phyloP scores from a whole-genome alignment of 1,139 yeast genomes.

The Chernovozyma sophiae-reginae region DNA sequence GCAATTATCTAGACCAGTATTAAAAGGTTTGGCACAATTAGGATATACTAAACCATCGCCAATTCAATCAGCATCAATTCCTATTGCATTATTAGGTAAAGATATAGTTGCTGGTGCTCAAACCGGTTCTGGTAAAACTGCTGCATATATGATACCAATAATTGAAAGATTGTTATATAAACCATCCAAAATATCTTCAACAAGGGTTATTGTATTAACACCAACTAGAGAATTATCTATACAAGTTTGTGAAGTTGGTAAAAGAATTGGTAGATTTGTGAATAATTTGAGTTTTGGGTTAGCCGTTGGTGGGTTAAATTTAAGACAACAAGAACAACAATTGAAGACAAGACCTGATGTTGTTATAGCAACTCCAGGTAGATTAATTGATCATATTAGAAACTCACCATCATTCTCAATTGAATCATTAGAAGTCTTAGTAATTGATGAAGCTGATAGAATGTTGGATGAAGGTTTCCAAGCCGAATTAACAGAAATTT shows the following conservation, averaged over 20 bases:
- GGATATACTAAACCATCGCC: slow-evolving; percentile 89
- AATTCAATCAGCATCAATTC: slow-evolving; percentile 89
- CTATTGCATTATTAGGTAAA: slow-evolving; percentile 87
- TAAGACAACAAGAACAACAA: slow-evolving; percentile 93
- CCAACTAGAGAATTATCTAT: slow-evolving; percentile 98
- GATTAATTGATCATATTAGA: slow-evolving; percentile 94
- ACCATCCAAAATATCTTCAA: slow-evolving; percentile 79
- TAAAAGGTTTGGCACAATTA: slow-evolving; percentile 73
- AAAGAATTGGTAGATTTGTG: slow-evolving; percentile 73
- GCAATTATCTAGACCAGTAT: slow-evolving; percentile 82
- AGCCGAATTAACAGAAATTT: slow-evolving; percentile 85
- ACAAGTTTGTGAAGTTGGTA: slow-evolving; percentile 93
- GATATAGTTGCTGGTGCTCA: slow-evolving; percentile 99
- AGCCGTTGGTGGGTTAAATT: slow-evolving; percentile 96
- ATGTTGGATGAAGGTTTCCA: slow-evolving; percentile 99
- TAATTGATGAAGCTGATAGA: slow-evolving; percentile 97
- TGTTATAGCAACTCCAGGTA: slow-evolving; percentile 96
- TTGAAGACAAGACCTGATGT: slow-evolving; percentile 89
- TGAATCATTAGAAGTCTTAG: slow-evolving; percentile 85
- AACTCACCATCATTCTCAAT: slow-evolving; percentile 92
- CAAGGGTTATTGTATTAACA: slow-evolving; percentile 83
- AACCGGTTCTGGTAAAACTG: slow-evolving; percentile 99
- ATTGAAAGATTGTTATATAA: slow-evolving; percentile 87
- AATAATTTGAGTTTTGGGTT: slow-evolving; percentile 76
- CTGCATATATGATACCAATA: slow-evolving; percentile 95